These are phyloP conservation scores for Trichoderma reesei DNA, from an alignment of 495 filamentous ascomycete genomes.

Conservation along the genomic window DNA sequence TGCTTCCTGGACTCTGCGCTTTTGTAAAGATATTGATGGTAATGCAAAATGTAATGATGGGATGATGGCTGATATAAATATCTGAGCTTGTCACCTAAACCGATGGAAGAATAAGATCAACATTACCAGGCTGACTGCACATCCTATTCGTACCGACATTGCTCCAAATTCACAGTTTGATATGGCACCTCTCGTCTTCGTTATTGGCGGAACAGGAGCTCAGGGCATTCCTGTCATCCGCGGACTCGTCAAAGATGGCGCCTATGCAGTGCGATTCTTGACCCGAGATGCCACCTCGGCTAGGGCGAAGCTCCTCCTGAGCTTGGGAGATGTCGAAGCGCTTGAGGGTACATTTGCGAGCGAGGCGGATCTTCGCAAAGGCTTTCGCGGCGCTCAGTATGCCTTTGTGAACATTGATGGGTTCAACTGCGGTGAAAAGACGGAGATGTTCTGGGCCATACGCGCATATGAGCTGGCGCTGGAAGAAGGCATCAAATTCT, in stretches of 20 bases:
- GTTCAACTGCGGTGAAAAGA: slow-evolving; percentile 43
- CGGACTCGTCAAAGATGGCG: slow-evolving; percentile 30
- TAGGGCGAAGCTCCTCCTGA: slow-evolving; percentile 30
- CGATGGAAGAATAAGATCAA: neutral
- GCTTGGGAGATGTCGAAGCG: slow-evolving; percentile 33
- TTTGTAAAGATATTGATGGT: neutral
- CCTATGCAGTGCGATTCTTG: slow-evolving; percentile 37
- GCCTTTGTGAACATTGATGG: slow-evolving; percentile 48
- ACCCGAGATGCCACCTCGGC: slow-evolving; percentile 34
- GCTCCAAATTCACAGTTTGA: neutral
- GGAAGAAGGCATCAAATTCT: slow-evolving; percentile 40
- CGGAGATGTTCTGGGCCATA: slow-evolving; percentile 46
- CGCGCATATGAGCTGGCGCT: slow-evolving; percentile 46
- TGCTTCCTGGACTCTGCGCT: neutral
- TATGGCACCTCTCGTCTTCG: slow-evolving; percentile 9
- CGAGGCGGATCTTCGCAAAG: slow-evolving; percentile 33
- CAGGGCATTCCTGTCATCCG: slow-evolving; percentile 43
- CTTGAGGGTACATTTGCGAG: slow-evolving; percentile 37
- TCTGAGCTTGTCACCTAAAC: neutral
- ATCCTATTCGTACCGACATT: neutral
- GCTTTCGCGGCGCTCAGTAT: slow-evolving; percentile 34
- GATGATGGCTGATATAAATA: neutral
- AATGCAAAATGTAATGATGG: neutral
- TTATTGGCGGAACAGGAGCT: slow-evolving; percentile 47
- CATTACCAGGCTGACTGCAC: neutral